Percentiles rank a stretch among this genome's conserved stretches.
These are phyloP conservation scores for Sarcocystis neurona DNA, from an alignment of 169 alveolate genomes.

Conservation along the genomic window DNA sequence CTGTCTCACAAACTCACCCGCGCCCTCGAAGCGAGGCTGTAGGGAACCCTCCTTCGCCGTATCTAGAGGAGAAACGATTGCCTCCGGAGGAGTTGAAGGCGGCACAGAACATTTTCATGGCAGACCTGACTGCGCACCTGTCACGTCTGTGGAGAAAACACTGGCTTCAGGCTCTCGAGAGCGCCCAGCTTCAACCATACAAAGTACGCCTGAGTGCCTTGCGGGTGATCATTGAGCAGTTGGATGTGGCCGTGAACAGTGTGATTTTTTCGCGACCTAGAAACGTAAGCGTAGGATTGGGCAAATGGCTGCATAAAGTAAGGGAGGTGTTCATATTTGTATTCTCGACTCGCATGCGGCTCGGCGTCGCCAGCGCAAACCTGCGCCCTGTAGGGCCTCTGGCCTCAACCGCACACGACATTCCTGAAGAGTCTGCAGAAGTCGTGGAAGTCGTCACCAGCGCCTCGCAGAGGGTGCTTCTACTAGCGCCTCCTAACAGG, in stretches of 20 bases:
- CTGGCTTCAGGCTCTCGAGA: background rate
- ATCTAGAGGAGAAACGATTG: too few relatives aligned
- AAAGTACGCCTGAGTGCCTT: background rate
- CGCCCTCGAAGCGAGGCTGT: too few relatives aligned
- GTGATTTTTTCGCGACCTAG: background rate
- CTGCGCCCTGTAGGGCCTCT: constrained; percentile 9
- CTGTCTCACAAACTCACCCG: too few relatives aligned
- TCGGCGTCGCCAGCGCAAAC: background rate
- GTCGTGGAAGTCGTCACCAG: too few relatives aligned
- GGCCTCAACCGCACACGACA: background rate
- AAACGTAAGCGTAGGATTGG: background rate
- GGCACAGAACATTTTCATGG: too few relatives aligned
- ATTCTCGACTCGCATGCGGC: background rate
- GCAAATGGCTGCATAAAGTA: background rate
- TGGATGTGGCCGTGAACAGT: background rate
- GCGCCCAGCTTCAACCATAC: background rate
- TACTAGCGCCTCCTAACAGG: too few relatives aligned
- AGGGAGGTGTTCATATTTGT: background rate
- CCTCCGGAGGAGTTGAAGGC: too few relatives aligned
- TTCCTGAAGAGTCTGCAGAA: too few relatives aligned
- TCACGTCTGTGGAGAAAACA: background rate
- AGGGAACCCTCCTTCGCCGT: too few relatives aligned
- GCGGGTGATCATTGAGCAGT: background rate
- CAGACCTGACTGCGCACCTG: constrained; percentile 3
- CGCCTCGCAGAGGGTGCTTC: too few relatives aligned